Conservation (phyloP, 345 rosid species). For the Moringa oleifera region DNA sequence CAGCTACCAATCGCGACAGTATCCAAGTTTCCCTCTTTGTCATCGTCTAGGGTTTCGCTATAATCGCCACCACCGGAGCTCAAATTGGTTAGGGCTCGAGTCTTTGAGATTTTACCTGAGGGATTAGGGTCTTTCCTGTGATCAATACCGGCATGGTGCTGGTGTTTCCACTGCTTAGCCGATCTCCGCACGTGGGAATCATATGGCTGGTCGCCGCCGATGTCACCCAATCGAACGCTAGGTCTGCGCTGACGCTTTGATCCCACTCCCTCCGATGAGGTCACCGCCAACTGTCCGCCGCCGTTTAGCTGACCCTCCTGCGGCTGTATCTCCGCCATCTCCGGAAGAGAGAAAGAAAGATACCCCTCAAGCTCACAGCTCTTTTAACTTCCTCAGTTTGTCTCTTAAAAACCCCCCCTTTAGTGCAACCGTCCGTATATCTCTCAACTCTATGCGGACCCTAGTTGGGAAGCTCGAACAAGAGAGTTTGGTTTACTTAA, state of each 20-base stretch:
- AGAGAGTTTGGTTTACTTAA: too few relatives aligned
- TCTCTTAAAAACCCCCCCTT: too few relatives aligned
- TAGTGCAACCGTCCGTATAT: too few relatives aligned
- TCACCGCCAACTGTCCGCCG: constrained; percentile 23
- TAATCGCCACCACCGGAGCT: constrained; percentile 31
- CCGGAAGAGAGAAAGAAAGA: background rate
- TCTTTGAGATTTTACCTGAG: constrained; percentile 43
- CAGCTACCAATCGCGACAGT: constrained; percentile 58
- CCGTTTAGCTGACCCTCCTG: constrained; percentile 47
- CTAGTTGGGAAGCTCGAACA: too few relatives aligned
- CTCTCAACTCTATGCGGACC: too few relatives aligned
- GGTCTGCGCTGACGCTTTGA: constrained; percentile 82
- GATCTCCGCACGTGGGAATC: constrained; percentile 48
- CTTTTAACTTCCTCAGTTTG: too few relatives aligned
- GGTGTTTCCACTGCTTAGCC: constrained; percentile 31
- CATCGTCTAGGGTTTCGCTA: constrained; percentile 52
- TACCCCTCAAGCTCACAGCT: too few relatives aligned
- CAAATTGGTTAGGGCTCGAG: constrained; percentile 54
- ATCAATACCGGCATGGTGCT: constrained; percentile 9
- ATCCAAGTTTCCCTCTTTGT: constrained; percentile 42
- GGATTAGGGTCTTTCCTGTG: constrained; percentile 23
- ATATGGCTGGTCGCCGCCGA: constrained; percentile 72
- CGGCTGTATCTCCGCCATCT: constrained; percentile 56
- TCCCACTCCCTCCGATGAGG: constrained; percentile 50
- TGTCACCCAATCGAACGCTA: constrained; percentile 87